A percentile compares a stretch with the other conserved stretches of the same genome.
phyloP scores from a whole-genome alignment of 164 flowering plant species.

The Aristolochia californica region DNA sequence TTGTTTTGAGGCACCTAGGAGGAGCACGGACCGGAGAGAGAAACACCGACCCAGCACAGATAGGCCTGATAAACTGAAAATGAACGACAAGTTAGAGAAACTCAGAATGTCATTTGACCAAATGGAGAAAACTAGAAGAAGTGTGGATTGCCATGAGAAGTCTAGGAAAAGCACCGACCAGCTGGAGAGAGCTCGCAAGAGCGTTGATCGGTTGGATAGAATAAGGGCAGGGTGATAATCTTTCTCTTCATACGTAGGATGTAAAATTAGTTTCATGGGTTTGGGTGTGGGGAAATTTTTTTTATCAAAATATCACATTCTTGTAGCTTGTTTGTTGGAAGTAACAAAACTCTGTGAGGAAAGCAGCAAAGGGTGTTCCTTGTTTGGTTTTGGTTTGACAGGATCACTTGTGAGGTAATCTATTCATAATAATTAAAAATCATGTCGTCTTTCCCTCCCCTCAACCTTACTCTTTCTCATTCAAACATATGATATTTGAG shows the following conservation, averaged over 20 bases:
- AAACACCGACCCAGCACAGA: conserved; percentile 33
- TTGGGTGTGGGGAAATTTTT: conserved; percentile 1
- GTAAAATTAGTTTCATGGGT: conserved; percentile 14
- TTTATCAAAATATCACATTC: not conserved
- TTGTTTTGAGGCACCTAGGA: conserved; percentile 34
- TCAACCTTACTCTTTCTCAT: too few relatives aligned
- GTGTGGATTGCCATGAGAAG: conserved; percentile 59
- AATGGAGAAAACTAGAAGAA: conserved; percentile 63
- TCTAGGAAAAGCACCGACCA: conserved; percentile 54
- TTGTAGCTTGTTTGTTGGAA: not conserved
- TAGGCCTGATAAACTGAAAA: conserved; percentile 36
- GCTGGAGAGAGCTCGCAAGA: conserved; percentile 57
- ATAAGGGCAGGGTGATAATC: conserved; percentile 30
- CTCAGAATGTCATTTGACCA: conserved; percentile 42
- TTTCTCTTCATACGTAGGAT: not conserved
- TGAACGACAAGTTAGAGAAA: conserved; percentile 41
- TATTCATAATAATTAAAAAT: too few relatives aligned
- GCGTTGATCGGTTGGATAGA: conserved; percentile 74
- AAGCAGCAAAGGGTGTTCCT: not conserved
- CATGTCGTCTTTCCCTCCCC: too few relatives aligned
- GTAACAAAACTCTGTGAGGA: not conserved
- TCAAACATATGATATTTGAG: too few relatives aligned
- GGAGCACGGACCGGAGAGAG: conserved; percentile 34
- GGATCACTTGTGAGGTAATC: not conserved
- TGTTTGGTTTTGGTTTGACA: not conserved